Evolutionary conservation across 495 filamentous ascomycete genomes (phyloP).

Genomic region (Xylaria sp.): DNA sequence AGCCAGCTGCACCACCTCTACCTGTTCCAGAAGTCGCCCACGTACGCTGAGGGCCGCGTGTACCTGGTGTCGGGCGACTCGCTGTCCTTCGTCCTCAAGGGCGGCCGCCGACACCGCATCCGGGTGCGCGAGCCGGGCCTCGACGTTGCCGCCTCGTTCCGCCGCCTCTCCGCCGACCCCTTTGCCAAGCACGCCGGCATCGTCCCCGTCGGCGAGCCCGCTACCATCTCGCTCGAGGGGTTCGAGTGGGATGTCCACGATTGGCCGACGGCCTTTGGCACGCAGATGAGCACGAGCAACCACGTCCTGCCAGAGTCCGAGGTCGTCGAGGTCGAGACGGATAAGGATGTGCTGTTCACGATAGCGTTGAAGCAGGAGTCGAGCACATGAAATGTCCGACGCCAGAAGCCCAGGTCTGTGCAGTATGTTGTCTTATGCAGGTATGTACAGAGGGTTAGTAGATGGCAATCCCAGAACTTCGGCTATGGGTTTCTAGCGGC

Average conservation of each 20-base stretch:
- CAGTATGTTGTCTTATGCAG: not conserved
- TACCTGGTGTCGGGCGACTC: constrained; percentile 80
- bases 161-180: constrained; percentile 51
- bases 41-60: constrained; percentile 55
- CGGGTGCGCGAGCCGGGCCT: constrained; percentile 56
- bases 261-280: constrained; percentile 84
- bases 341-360: constrained; percentile 81
- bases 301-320: constrained; percentile 64
- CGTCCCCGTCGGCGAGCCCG: constrained; percentile 76
- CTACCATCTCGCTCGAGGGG: constrained; percentile 75
- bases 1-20: constrained; percentile 84
- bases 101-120: constrained; percentile 69
- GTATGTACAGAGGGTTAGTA: not conserved
- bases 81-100: constrained; percentile 77
- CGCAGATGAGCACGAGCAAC: constrained; percentile 91
- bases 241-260: constrained; percentile 88
- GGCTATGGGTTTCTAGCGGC: not conserved
- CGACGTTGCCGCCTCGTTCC: constrained; percentile 35
- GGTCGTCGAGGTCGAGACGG: constrained; percentile 66
- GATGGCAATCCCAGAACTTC: not conserved
- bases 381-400: not conserved
- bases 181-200: constrained; percentile 79
- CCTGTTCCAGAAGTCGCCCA: constrained; percentile 58
- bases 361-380: constrained; percentile 64
- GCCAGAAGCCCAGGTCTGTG: not conserved